Evolutionary conservation across 1,139 yeast genomes (phyloP).

Genomic region (Yamadazyma taylorii): DNA sequence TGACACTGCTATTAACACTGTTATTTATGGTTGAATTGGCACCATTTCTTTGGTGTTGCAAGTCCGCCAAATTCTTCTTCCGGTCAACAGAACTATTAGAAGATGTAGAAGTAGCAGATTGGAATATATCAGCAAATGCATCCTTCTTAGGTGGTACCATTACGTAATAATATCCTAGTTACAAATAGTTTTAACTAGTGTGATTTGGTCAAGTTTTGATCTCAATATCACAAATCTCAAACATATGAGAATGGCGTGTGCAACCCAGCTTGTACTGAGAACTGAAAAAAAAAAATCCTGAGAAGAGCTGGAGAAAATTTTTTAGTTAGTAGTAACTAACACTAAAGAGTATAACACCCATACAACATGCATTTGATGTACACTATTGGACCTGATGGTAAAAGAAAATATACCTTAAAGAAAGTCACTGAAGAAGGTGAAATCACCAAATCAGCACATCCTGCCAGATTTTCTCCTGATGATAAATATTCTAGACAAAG

Average conservation of each 20-base stretch:
- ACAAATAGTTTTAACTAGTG: too few relatives aligned
- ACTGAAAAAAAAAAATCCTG: neutral
- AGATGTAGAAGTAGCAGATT: constrained; percentile 26
- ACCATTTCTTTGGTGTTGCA: constrained; percentile 10
- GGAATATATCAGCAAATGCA: constrained; percentile 50
- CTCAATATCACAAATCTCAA: too few relatives aligned
- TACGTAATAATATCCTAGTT: neutral
- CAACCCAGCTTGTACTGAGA: neutral
- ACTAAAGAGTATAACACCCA: neutral
- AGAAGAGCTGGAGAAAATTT: constrained; percentile 1
- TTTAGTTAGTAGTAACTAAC: constrained; percentile 10
- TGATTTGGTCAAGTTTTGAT: neutral
- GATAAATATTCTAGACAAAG: constrained; percentile 99
- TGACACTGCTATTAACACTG: neutral
- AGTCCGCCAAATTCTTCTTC: constrained; percentile 14
- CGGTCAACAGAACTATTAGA: constrained; percentile 9
- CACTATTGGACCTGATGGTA: constrained; percentile 91
- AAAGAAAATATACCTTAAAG: constrained; percentile 90
- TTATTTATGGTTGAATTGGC: neutral
- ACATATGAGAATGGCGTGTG: too few relatives aligned
- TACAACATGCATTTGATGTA: constrained; percentile 94
- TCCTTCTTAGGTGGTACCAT: constrained; percentile 42
- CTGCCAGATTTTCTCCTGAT: constrained; percentile 99
- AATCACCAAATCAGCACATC: constrained; percentile 98
- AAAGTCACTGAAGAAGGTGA: constrained; percentile 82